phyloP scores from a whole-genome alignment of 202 grass and related monocot species.

The Carex arenaria region DNA sequence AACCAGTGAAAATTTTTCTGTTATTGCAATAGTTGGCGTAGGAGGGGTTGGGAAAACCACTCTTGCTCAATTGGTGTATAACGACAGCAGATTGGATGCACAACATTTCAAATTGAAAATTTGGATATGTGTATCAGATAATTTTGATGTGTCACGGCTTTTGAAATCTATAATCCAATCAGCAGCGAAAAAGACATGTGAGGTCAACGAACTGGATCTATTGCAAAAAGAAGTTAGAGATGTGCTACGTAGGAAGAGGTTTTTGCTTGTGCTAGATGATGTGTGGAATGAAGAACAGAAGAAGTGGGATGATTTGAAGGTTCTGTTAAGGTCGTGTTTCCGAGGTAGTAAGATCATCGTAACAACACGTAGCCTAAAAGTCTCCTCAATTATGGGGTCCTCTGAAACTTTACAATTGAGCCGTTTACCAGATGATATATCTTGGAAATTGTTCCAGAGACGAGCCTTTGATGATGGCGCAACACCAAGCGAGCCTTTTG shows the following conservation, averaged over 20 bases:
- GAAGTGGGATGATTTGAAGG: conserved; percentile 19
- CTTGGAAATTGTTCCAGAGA: conserved; percentile 26
- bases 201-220: not conserved
- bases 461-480: conserved; percentile 8
- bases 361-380: conserved; percentile 28
- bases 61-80: conserved; percentile 51
- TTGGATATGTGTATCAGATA: conserved; percentile 44
- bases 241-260: not conserved
- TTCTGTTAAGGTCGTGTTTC: not conserved
- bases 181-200: not conserved
- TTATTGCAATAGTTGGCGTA: conserved; percentile 37
- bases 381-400: conserved; percentile 13
- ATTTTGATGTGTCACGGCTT: conserved; percentile 27
- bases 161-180: conserved; percentile 45
- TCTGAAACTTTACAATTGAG: not conserved
- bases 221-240: not conserved
- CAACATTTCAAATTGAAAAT: conserved; percentile 39
- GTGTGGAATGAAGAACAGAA: conserved; percentile 30
- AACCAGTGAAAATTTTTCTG: not conserved
- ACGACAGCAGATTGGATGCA: not conserved
- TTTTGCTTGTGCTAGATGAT: conserved; percentile 34
- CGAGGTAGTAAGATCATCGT: conserved; percentile 21
- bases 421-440: conserved; percentile 17
- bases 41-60: conserved; percentile 39
- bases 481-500: not conserved